Conservation (phyloP, 495 filamentous ascomycete genomes). For the Letharia columbiana region DNA sequence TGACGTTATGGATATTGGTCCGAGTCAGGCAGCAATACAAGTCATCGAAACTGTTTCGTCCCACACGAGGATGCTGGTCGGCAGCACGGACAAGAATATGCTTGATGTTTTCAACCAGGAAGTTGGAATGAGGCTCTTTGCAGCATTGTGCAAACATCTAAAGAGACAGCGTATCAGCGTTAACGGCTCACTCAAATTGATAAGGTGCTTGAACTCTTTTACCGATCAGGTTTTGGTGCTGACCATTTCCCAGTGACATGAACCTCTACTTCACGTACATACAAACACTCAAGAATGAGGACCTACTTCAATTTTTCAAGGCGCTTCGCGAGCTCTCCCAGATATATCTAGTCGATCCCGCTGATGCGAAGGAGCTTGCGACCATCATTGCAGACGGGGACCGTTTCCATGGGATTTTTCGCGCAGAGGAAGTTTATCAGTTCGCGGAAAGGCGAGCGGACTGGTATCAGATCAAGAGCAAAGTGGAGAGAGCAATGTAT, state of each 20-base stretch:
- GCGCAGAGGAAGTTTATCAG: constrained; percentile 94
- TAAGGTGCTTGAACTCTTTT: constrained; percentile 45
- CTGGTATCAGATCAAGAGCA: constrained; percentile 78
- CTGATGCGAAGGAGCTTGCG: constrained; percentile 90
- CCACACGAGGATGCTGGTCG: constrained; percentile 84
- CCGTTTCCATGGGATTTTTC: constrained; percentile 83
- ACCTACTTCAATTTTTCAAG: constrained; percentile 80
- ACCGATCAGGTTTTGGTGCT: neutral
- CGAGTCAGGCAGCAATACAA: constrained; percentile 65
- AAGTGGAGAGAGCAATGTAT: constrained; percentile 97
- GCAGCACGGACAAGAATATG: constrained; percentile 93
- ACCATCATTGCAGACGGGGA: constrained; percentile 87
- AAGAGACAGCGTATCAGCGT: constrained; percentile 90
- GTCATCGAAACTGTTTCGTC: constrained; percentile 78
- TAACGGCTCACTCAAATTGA: constrained; percentile 83
- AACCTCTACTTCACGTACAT: constrained; percentile 87
- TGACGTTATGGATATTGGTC: constrained; percentile 63
- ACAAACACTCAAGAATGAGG: constrained; percentile 66
- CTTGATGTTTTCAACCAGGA: constrained; percentile 98
- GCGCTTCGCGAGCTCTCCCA: constrained; percentile 88
- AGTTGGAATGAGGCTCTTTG: constrained; percentile 85
- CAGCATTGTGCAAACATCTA: constrained; percentile 87
- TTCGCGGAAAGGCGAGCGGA: constrained; percentile 91
- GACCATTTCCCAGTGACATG: constrained; percentile 59
- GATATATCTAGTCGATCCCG: constrained; percentile 85